Conservation (phyloP, 78 protist species). For the Dictyostelium capitatum region DNA sequence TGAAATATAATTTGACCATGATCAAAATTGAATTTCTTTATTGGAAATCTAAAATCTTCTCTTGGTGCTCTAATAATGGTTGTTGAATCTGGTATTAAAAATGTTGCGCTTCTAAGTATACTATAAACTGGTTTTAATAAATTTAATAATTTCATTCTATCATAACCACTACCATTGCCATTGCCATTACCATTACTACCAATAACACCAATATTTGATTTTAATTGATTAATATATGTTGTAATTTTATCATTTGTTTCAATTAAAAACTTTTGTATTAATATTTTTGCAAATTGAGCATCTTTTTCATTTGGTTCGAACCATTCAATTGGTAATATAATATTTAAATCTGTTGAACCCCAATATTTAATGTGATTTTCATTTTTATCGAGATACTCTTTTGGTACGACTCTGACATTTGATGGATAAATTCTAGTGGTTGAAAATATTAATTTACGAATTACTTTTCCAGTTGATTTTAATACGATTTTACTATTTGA, state of each 20-base stretch:
- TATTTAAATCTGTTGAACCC: conserved; percentile 33
- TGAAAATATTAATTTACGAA: conserved; percentile 58
- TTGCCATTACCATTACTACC: background rate
- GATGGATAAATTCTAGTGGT: conserved; percentile 57
- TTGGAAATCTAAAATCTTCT: background rate
- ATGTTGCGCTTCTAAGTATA: conserved; percentile 15
- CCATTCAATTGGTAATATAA: conserved; percentile 56
- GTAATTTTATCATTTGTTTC: background rate
- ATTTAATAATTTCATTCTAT: conserved; percentile 39
- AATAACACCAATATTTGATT: background rate
- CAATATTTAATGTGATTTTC: conserved; percentile 52
- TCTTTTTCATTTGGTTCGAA: conserved; percentile 58
- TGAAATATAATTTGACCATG: conserved; percentile 27
- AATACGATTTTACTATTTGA: conserved; percentile 43
- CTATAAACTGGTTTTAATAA: conserved; percentile 1
- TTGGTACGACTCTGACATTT: conserved; percentile 31
- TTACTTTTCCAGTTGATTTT: conserved; percentile 9
- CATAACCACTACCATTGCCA: background rate
- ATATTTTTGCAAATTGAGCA: conserved; percentile 27
- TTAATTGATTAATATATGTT: background rate
- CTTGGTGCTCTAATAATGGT: background rate
- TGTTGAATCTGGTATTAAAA: conserved; percentile 6
- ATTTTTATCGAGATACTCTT: background rate
- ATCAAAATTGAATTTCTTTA: background rate
- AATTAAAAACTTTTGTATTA: conserved; percentile 31